Evolutionary conservation across 2,329 filamentous ascomycete species (phyloP).

Genomic region (Eurotiales sp.): DNA sequence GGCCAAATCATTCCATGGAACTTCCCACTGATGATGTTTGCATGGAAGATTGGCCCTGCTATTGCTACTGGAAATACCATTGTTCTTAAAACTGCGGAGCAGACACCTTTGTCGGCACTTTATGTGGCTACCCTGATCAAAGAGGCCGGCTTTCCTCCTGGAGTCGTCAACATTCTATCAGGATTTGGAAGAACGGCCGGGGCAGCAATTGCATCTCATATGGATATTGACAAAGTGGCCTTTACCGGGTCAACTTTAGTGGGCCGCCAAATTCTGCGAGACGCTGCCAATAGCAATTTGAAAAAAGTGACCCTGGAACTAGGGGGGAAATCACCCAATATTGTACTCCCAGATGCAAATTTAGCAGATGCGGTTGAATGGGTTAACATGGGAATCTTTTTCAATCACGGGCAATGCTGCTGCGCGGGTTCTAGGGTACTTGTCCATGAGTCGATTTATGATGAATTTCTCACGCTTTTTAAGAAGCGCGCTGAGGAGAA

Average conservation of each 20-base stretch:
- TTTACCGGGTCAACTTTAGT: constrained; percentile 57
- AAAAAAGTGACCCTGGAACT: constrained; percentile 54
- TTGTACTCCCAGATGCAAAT: constrained; percentile 53
- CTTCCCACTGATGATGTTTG: constrained; percentile 45
- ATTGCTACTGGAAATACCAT: constrained; percentile 52
- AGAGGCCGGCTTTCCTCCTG: constrained; percentile 56
- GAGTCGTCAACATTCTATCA: constrained; percentile 53
- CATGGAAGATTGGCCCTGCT: constrained; percentile 48
- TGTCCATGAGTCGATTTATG: constrained; percentile 54
- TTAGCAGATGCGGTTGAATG: constrained; percentile 27
- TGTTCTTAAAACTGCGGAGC: constrained; percentile 53
- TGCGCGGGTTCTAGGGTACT: constrained; percentile 53
- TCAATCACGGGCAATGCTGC: constrained; percentile 55
- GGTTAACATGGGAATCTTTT: constrained; percentile 48
- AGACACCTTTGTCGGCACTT: constrained; percentile 51
- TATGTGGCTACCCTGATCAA: constrained; percentile 52
- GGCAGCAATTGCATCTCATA: constrained; percentile 51
- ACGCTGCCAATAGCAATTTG: constrained; percentile 47
- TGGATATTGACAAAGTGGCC: constrained; percentile 53
- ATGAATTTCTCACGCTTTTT: constrained; percentile 61
- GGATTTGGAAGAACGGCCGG: constrained; percentile 58
- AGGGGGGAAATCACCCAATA: constrained; percentile 56
- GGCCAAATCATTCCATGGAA: constrained; percentile 47
- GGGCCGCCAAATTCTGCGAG: constrained; percentile 56
- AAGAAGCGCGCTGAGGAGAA: constrained; percentile 68